Percentiles rank a stretch among this genome's conserved stretches.
Conservation (phyloP, 805 yeast genomes). For the Saturnispora diversa region DNA sequence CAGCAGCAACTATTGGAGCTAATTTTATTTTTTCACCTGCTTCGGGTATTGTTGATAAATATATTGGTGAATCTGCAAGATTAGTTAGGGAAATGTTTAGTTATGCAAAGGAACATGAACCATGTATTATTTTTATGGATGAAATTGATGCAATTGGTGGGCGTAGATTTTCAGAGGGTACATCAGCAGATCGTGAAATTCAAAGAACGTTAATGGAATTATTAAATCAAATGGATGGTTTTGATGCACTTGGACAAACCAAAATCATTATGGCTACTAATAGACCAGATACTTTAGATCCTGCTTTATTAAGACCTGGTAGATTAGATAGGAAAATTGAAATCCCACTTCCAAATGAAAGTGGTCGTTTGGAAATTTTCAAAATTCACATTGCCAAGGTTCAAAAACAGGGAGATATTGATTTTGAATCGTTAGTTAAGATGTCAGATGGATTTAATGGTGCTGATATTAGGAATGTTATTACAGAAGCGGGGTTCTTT, state of each 20-base stretch:
- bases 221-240: slow-evolving; percentile 99
- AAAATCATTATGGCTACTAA: slow-evolving; percentile 97
- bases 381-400: slow-evolving; percentile 88
- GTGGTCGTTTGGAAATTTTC: slow-evolving; percentile 84
- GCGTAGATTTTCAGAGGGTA: slow-evolving; percentile 97
- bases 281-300: slow-evolving; percentile 87
- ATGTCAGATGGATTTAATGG: slow-evolving; percentile 92
- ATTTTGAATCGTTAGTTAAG: slow-evolving; percentile 71
- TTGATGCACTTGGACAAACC: slow-evolving; percentile 90
- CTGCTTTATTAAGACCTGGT: slow-evolving; percentile 92
- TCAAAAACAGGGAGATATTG: slow-evolving; percentile 81
- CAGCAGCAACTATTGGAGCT: slow-evolving; percentile 94
- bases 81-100: slow-evolving; percentile 91
- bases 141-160: slow-evolving; percentile 98
- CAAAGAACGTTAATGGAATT: slow-evolving; percentile 98
- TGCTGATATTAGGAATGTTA: slow-evolving; percentile 95
- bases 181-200: slow-evolving; percentile 97
- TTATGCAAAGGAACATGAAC: slow-evolving; percentile 88
- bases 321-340: slow-evolving; percentile 97
- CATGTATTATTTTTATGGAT: slow-evolving; percentile 93
- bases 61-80: slow-evolving; percentile 95
- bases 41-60: slow-evolving; percentile 92
- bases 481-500: slow-evolving; percentile 90
- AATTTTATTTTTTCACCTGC: slow-evolving; percentile 96
- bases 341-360: slow-evolving; percentile 89